Base-by-base conservation (phyloP, 1,284 basidiomycete genomes). In the Irpex sp. region DNA sequence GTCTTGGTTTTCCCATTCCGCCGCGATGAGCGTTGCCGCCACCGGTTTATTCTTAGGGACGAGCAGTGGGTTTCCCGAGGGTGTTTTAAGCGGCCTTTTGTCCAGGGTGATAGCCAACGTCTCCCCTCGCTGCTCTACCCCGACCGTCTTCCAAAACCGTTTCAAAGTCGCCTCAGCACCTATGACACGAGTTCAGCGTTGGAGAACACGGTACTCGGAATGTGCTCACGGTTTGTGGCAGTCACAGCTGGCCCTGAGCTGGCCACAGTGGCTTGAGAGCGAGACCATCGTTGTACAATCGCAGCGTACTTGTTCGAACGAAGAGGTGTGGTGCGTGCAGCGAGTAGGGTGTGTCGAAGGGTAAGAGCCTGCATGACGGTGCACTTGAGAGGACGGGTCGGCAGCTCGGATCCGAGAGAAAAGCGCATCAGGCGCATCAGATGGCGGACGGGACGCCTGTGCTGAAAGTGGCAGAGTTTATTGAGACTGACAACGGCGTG, bases 1-100 rank as follows among this genome's bases (percentile, higher is more conserved):
- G 63, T 89, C 88, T 79, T 98, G 97, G 72, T 92, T 93, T 73
- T 97, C 94, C 97, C 97, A 99, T 79, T 99, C 97, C 64, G 91
- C 85, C 8, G 96, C 96, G 68, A 99, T 90, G 62, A 98, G 82
- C 0, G 91, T 82, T 1, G 97, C 96, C 17, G 93, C 81, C 38
- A 97, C 74, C 55, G 81, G 77, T 69, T 93, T 91, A 63, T 87
- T 80, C 47, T 78, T 75, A 0, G 96, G 96, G 15, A 99, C 73
- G 31, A 88, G 73, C 37, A 99, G 78, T 5, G 82, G 82, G 44
- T 88, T 85, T 5, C 96, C 96, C 0, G 81, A 83, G 0, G 97
- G 96, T 15, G 97, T 98, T 74, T 93, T 95, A 62, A 99, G 82
- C 0, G 92, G 80, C 31, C 95, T 86, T 65, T 86, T 84, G 79